These are phyloP conservation scores for Neckera pumila DNA, from an alignment of 225 moss, liverwort and hornwort species.

Conservation along the genomic window DNA sequence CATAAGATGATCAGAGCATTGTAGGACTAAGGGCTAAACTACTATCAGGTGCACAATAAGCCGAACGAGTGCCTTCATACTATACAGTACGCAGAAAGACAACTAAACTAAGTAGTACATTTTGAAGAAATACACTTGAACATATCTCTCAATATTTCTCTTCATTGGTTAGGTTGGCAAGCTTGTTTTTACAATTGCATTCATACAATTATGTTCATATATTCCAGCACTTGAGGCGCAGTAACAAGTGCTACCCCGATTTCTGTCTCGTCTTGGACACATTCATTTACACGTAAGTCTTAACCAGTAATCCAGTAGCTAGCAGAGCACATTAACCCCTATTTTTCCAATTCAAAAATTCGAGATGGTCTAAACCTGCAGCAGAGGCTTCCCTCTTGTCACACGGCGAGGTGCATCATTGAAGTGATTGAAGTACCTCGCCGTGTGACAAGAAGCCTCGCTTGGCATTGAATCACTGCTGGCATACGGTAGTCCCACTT, in stretches of 20 bases:
- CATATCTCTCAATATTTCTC: not conserved
- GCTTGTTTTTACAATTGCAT: not conserved
- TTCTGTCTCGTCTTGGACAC: not conserved
- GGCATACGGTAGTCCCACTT: not conserved
- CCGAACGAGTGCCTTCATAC: not conserved
- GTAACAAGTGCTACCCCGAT: not conserved
- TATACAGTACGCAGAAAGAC: not conserved
- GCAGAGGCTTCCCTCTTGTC: not conserved
- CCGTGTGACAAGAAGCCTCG: not conserved
- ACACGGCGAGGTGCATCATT: not conserved
- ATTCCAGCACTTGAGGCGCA: not conserved
- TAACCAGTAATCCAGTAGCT: not conserved
- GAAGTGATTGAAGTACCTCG: not conserved
- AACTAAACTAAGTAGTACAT: not conserved
- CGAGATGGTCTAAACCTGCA: not conserved
- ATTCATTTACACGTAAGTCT: no score
- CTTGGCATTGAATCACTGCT: not conserved
- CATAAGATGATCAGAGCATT: not conserved
- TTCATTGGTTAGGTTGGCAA: not conserved
- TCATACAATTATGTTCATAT: not conserved
- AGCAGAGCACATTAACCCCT: not conserved
- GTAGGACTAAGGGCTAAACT: not conserved
- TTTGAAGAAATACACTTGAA: not conserved
- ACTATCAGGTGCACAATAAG: not conserved
- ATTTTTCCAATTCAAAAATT: no score